Evolutionary conservation across 2,329 filamentous ascomycete species (phyloP), one percentile per base, ranked within the genome.

Genomic region (Pseudogymnoascus sp.): DNA sequence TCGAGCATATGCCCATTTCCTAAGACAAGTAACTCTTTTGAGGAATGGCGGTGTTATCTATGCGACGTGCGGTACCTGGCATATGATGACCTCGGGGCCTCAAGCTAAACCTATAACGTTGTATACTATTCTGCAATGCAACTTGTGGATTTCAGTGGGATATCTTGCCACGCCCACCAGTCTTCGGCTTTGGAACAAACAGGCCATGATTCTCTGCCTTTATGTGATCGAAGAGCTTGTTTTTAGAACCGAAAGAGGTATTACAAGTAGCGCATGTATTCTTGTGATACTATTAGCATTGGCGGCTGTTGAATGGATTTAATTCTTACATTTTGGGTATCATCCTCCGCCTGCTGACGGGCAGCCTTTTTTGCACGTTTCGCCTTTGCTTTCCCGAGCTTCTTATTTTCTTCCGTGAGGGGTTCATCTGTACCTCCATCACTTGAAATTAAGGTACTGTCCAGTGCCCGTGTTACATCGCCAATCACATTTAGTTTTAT

Each of bases 151-250:
- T 55, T 55, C 48, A 55, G 29, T 55, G 33, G 18, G 58, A 27
- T 40, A 18, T 27, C 12, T 59, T 59, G 27, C 59, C 68, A 12
- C 65, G 68, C 60, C 65, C 69, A n/a, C 64, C 64, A 37, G 67
- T 71, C 8, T n/a, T 59, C 25, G 37, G 31, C 52, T 70, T 69
- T 31, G 67, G 18, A 25, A 74, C 66, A 10, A 75, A 76, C 60
- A 82, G 80, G 5, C 82, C 84, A 74, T 88, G 85, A 21, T 72
- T 72, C 18, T 78, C 71, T 25, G 82, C 78, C 67, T 82, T 80
- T 60, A 89, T 76, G 72, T 89, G 87, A 64, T 80, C 75, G 69
- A 87, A 87, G 36, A 89, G 70, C 65, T 81, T 81, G n/a, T 78
- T 85, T 65, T 83, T 86, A 1, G 82, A 85, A 0, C 79, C 65